phyloP scores from a whole-genome alignment of 1,139 yeast species.

The Trichomonascaceae sp. region DNA sequence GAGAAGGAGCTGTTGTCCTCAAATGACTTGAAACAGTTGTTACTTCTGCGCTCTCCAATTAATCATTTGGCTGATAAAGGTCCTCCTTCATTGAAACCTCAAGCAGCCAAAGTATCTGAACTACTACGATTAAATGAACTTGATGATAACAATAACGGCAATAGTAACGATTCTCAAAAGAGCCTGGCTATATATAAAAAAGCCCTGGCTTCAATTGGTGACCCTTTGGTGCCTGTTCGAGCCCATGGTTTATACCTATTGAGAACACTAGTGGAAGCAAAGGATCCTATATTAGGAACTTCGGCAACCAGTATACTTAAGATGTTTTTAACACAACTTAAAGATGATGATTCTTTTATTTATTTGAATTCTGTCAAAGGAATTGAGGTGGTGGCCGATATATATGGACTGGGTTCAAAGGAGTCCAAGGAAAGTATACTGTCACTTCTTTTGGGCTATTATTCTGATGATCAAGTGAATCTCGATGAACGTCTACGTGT shows the following conservation, averaged over 20 bases:
- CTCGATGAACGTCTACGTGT: slow-evolving; percentile 65
- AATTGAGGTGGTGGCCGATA: slow-evolving; percentile 50
- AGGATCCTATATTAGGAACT: slow-evolving; percentile 48
- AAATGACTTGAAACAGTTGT: neutral
- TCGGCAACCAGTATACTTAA: slow-evolving; percentile 39
- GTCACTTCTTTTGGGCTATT: slow-evolving; percentile 39
- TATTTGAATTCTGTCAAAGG: slow-evolving; percentile 82
- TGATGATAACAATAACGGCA: neutral
- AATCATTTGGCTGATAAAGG: slow-evolving; percentile 11
- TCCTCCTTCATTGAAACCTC: slow-evolving; percentile 18
- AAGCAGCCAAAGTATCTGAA: slow-evolving; percentile 15
- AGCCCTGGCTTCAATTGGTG: slow-evolving; percentile 65
- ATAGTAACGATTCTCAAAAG: slow-evolving; percentile 12
- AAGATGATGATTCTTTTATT: slow-evolving; percentile 79
- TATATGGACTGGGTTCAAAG: slow-evolving; percentile 31
- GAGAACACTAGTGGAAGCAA: slow-evolving; percentile 48
- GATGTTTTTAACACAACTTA: slow-evolving; percentile 58
- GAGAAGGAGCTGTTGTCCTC: slow-evolving; percentile 16
- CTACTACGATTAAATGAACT: slow-evolving; percentile 10
- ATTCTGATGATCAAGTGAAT: slow-evolving; percentile 32
- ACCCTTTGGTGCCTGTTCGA: slow-evolving; percentile 74
- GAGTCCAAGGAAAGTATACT: slow-evolving; percentile 31
- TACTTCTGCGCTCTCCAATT: slow-evolving; percentile 8
- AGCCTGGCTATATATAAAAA: slow-evolving; percentile 30
- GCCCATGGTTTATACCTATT: slow-evolving; percentile 78